phyloP scores from a whole-genome alignment of 169 alveolate genomes.

The Plasmodium berghei region DNA sequence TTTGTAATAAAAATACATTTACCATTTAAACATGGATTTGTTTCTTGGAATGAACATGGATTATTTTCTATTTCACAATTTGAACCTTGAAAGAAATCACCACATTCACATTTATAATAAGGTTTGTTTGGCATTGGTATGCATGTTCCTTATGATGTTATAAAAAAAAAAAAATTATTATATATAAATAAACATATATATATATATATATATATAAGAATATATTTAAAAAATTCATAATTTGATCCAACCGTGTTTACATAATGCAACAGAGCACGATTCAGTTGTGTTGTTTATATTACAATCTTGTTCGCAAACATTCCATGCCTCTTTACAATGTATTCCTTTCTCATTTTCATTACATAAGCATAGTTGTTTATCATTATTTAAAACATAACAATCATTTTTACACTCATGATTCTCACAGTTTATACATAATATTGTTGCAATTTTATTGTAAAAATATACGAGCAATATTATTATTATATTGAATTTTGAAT shows the following conservation, averaged over 20 bases:
- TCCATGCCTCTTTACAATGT: constrained; percentile 58
- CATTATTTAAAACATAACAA: constrained; percentile 28
- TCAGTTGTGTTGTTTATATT: constrained; percentile 23
- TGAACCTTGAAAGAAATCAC: constrained; percentile 83
- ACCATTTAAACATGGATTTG: constrained; percentile 86
- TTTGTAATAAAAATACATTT: constrained; percentile 81
- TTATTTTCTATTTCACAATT: constrained; percentile 87
- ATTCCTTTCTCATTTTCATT: constrained; percentile 70
- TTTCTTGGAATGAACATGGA: constrained; percentile 82
- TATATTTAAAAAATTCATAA: background rate
- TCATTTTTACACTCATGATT: constrained; percentile 42
- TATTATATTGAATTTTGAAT: constrained; percentile 11
- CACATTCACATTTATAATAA: constrained; percentile 84
- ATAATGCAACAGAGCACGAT: constrained; percentile 56
- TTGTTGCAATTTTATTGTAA: constrained; percentile 12
- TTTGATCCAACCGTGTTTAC: constrained; percentile 40
- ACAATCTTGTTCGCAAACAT: constrained; percentile 70
- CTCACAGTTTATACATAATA: constrained; percentile 25
- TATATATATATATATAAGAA: background rate
- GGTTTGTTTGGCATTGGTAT: constrained; percentile 76
- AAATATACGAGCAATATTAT: constrained; percentile 21
- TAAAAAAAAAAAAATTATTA: background rate
- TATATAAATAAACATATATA: background rate
- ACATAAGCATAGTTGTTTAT: constrained; percentile 53
- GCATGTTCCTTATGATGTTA: constrained; percentile 77